phyloP scores from a whole-genome alignment of 2,329 filamentous ascomycete genomes.

The Lasiodiplodia hormozganensis region DNA sequence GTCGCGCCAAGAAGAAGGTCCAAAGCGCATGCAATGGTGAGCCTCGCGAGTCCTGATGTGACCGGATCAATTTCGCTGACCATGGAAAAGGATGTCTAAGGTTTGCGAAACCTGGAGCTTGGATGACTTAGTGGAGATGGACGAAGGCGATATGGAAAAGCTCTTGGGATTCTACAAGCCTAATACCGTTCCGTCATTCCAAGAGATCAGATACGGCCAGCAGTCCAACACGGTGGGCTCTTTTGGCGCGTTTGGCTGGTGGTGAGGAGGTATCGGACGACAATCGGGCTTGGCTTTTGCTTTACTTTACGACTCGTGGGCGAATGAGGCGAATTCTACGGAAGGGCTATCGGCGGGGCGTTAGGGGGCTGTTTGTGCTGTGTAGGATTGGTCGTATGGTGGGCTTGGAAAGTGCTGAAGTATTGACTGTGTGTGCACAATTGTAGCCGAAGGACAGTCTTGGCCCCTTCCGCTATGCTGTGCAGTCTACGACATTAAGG shows the following conservation, averaged over 20 bases:
- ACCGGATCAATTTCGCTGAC: conserved; percentile 37
- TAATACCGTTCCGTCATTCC: conserved; percentile 52
- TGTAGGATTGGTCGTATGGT: neutral
- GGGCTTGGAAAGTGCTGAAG: neutral
- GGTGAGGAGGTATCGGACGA: neutral
- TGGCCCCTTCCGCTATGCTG: neutral
- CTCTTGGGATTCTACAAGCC: conserved; percentile 77
- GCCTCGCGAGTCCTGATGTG: neutral
- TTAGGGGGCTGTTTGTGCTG: neutral
- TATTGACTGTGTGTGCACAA: neutral
- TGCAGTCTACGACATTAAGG: neutral
- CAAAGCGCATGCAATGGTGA: conserved; percentile 89
- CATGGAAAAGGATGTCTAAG: conserved; percentile 75
- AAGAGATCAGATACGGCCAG: conserved; percentile 50
- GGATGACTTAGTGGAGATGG: conserved; percentile 83
- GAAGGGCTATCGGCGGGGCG: neutral
- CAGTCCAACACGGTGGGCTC: conserved; percentile 48
- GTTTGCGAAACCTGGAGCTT: conserved; percentile 88
- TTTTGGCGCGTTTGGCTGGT: conserved; percentile 57
- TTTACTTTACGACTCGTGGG: no score
- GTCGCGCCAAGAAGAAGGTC: conserved; percentile 74
- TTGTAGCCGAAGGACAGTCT: neutral
- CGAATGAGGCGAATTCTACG: neutral
- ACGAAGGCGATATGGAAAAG: conserved; percentile 79
- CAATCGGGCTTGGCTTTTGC: neutral